phyloP scores from a whole-genome alignment of 306 rosid genomes.

The Malus sieversii region DNA sequence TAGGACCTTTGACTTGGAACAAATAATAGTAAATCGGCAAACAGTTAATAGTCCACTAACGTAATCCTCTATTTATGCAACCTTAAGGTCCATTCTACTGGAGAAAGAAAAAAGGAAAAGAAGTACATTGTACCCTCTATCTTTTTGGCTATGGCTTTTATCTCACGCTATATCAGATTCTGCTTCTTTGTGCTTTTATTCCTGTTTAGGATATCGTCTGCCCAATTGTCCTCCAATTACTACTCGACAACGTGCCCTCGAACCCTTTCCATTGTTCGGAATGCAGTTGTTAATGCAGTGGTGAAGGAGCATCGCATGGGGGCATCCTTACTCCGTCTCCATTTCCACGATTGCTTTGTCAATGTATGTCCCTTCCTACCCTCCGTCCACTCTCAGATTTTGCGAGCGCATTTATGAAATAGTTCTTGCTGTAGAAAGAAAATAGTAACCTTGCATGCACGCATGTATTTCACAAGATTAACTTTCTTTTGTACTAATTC shows the following conservation, averaged over 20 bases:
- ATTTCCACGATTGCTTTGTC: slow-evolving; percentile 32
- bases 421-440: background rate
- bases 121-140: background rate
- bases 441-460: background rate
- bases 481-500: background rate
- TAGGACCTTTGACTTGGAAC: slow-evolving; percentile 2
- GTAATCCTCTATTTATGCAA: slow-evolving; percentile 1
- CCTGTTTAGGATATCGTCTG: slow-evolving; percentile 20
- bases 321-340: slow-evolving; percentile 60
- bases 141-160: slow-evolving; percentile 24
- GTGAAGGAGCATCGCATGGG: slow-evolving; percentile 58
- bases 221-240: slow-evolving; percentile 34
- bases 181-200: slow-evolving; percentile 23
- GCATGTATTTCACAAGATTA: background rate
- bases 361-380: background rate
- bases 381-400: background rate
- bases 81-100: background rate
- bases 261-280: slow-evolving; percentile 36
- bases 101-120: background rate
- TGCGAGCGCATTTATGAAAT: background rate
- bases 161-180: slow-evolving; percentile 4
- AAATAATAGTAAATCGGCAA: background rate
- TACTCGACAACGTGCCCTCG: slow-evolving; percentile 40
- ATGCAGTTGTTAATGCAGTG: slow-evolving; percentile 42
- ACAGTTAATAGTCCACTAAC: slow-evolving; percentile 14